phyloP scores from a whole-genome alignment of 352 stramenopile genomes.

The Phytophthora idaei region DNA sequence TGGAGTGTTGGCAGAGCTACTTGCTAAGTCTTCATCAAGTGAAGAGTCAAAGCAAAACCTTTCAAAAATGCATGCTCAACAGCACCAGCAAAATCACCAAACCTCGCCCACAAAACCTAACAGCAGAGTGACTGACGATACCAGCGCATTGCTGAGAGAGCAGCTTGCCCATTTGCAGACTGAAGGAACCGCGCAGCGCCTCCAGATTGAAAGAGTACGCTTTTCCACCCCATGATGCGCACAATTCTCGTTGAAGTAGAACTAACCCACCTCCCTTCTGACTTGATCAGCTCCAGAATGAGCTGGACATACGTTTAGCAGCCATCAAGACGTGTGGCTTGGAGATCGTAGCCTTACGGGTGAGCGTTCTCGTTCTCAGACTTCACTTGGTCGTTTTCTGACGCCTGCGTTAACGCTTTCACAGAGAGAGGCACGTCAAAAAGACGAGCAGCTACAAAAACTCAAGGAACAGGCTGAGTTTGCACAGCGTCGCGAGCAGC shows the following conservation, averaged over 20 bases:
- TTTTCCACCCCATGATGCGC: not conserved
- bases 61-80: slow-evolving; percentile 3
- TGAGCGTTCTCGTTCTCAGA: slow-evolving; percentile 23
- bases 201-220: slow-evolving; percentile 51
- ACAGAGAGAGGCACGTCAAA: slow-evolving; percentile 54
- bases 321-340: slow-evolving; percentile 67
- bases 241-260: not conserved
- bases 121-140: slow-evolving; percentile 3
- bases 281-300: slow-evolving; percentile 54
- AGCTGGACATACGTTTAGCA: slow-evolving; percentile 55
- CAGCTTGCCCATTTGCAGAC: slow-evolving; percentile 58
- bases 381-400: not conserved
- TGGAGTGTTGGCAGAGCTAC: slow-evolving; percentile 47
- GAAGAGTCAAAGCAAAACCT: not conserved
- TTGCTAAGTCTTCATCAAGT: slow-evolving; percentile 22
- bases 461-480: slow-evolving; percentile 39
- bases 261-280: slow-evolving; percentile 7
- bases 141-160: slow-evolving; percentile 33
- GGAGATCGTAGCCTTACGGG: slow-evolving; percentile 64
- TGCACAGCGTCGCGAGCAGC: slow-evolving; percentile 44
- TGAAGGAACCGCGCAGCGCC: slow-evolving; percentile 53
- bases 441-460: slow-evolving; percentile 50
- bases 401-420: slow-evolving; percentile 2
- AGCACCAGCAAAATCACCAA: slow-evolving; percentile 6
- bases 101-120: not conserved